These are phyloP conservation scores for Penicillium sp. DNA, from an alignment of 2,329 filamentous ascomycete genomes.

Conservation along the genomic window DNA sequence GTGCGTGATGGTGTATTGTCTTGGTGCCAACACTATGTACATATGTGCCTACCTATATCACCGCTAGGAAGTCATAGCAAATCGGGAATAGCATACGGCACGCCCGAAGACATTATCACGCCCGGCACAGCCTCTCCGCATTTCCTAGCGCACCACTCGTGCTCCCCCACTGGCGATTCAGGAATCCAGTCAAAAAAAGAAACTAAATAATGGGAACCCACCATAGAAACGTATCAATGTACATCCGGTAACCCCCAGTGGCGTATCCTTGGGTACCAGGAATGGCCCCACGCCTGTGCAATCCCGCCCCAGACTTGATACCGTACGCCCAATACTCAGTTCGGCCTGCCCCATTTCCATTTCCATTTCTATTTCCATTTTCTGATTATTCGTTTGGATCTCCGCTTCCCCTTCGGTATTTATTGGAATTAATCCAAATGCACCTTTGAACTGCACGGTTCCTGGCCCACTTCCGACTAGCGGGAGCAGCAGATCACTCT, in stretches of 20 bases:
- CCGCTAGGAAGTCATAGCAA: too few relatives aligned
- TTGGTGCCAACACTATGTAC: too few relatives aligned
- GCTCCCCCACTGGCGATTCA: conserved; percentile 4
- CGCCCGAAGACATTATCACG: background rate
- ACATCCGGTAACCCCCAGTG: too few relatives aligned
- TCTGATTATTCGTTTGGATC: too few relatives aligned
- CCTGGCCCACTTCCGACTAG: conserved; percentile 8
- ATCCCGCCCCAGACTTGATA: conserved; percentile 20
- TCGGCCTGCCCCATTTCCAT: background rate
- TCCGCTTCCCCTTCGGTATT: background rate
- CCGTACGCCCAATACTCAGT: conserved; percentile 3
- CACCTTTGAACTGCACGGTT: too few relatives aligned
- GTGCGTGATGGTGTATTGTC: too few relatives aligned
- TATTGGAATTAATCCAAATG: too few relatives aligned
- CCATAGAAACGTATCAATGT: too few relatives aligned
- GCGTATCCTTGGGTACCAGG: conserved; percentile 9
- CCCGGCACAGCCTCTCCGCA: conserved; percentile 14
- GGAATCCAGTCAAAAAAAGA: too few relatives aligned
- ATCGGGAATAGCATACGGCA: too few relatives aligned
- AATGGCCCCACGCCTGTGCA: conserved; percentile 7
- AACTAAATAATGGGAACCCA: too few relatives aligned
- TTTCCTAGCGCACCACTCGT: conserved; percentile 18
- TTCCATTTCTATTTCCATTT: background rate
- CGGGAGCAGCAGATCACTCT: background rate
- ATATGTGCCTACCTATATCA: too few relatives aligned